These are phyloP conservation scores for Mycena capillaripes DNA, from an alignment of 768 basidiomycete genomes.

Conservation along the genomic window DNA sequence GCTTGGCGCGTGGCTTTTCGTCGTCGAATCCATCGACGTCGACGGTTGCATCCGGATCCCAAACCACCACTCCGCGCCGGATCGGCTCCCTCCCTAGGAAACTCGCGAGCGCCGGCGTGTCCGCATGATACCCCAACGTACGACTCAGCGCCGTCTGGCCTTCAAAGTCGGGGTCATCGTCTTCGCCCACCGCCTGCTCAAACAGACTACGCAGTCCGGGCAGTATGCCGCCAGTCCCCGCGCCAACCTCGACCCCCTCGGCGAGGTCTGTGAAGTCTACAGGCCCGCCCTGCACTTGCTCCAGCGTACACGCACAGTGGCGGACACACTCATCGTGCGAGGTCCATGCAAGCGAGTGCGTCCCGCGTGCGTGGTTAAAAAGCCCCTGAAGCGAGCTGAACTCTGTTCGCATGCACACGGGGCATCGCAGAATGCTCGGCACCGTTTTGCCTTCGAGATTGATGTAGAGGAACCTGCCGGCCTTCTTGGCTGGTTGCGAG, in stretches of 20 bases:
- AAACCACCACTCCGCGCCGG: constrained; percentile 59
- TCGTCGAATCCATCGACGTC: constrained; percentile 49
- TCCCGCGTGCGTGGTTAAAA: constrained; percentile 66
- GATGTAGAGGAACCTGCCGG: constrained; percentile 56
- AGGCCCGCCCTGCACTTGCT: constrained; percentile 39
- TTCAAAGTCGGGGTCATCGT: constrained; percentile 17
- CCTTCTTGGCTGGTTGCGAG: constrained; percentile 45
- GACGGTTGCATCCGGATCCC: constrained; percentile 53
- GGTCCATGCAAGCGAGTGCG: constrained; percentile 65
- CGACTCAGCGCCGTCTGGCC: constrained; percentile 43
- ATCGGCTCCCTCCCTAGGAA: constrained; percentile 61
- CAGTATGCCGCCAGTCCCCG: constrained; percentile 56
- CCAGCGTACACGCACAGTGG: constrained; percentile 54
- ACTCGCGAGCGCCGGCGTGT: constrained; percentile 63
- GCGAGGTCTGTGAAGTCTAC: constrained; percentile 51
- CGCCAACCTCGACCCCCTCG: constrained; percentile 59
- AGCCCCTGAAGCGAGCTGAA: constrained; percentile 69
- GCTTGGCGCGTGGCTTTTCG: constrained; percentile 31
- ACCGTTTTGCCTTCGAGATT: constrained; percentile 44
- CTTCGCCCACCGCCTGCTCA: constrained; percentile 59
- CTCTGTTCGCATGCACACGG: constrained; percentile 57
- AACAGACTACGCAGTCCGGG: constrained; percentile 65
- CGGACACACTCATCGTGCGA: constrained; percentile 69
- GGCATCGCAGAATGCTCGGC: constrained; percentile 57
- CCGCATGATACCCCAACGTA: constrained; percentile 63